Evolutionary conservation across 345 rosid species (phyloP), one percentile per base, ranked within the genome.

Genomic region (Syzygium grande): DNA sequence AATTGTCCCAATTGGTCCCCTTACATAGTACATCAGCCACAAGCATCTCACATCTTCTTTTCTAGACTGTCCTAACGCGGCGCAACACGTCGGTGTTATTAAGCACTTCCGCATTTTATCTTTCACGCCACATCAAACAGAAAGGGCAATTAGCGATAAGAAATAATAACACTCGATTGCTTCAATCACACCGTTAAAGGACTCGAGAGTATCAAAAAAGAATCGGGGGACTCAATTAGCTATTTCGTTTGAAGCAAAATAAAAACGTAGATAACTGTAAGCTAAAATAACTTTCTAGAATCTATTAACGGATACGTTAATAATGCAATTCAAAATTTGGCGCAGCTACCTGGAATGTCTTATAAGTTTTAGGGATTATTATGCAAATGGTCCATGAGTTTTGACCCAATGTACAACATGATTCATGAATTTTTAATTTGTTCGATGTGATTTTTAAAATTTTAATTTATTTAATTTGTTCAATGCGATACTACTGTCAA

Each of bases 211-310:
- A 56, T 4, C 2, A 11, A 2, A 22, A 56, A 56, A 22, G n/a
- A 56, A 56, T 56, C 5, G 59, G 1, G 59, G 17, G 27, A 22
- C 27, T 56, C 25, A 27, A 56, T 9, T 11, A 17, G 27, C 27
- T 8, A 2, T 56, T 56, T 56, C 27, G 11, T 22, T 17, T 1
- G 27, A 56, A 19, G 23, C 58, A 19, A 19, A 54, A 19, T 54
- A 30, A 65, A 16, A 16, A 0, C 5, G 0, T 4, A 65, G 15
- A 0, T 3, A 1, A 29, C 5, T 30, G 5, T 15, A 1, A 7
- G 19, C 30, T 65, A 7, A 30, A 30, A 30, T 7, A 65, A 65
- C 0, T 30, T 65, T 16, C 5, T 65, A 8, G 21, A 65, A 65
- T 65, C 78, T 11, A 59, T 59, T 59, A 59, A 59, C 0, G 11